phyloP scores from a whole-genome alignment of 257 asterid genomes.

The Nicotiana undulata region DNA sequence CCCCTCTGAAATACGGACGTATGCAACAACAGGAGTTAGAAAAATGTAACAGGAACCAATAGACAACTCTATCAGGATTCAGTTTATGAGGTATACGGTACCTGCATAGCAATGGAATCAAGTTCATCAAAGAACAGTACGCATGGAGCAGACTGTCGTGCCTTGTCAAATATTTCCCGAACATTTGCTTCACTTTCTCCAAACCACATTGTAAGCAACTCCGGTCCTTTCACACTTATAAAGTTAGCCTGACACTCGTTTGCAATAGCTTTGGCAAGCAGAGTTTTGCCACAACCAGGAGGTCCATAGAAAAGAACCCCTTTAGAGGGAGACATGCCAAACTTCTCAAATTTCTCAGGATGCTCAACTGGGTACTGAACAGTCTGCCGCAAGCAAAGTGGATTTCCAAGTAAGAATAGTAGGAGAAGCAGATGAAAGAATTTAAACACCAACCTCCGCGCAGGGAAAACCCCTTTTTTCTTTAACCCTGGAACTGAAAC shows the following conservation, averaged over 20 bases:
- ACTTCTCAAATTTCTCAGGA: constrained; percentile 90
- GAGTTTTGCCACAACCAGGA: constrained; percentile 87
- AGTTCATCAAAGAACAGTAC: constrained; percentile 85
- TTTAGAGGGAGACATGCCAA: constrained; percentile 95
- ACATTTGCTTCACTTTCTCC: constrained; percentile 98
- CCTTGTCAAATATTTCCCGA: constrained; percentile 86
- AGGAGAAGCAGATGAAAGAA: not conserved
- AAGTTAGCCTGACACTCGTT: constrained; percentile 93
- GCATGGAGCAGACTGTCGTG: constrained; percentile 87
- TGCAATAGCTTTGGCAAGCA: constrained; percentile 91
- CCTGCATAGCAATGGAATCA: constrained; percentile 97
- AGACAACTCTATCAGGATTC: not conserved
- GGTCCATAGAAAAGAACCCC: constrained; percentile 95
- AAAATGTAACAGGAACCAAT: not conserved
- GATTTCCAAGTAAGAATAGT: not conserved
- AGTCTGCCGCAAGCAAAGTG: constrained; percentile 36
- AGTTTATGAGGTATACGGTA: constrained; percentile 9
- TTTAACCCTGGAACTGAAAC: not conserved
- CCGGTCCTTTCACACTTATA: constrained; percentile 89
- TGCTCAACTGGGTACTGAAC: constrained; percentile 97
- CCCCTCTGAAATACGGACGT: constrained; percentile 48
- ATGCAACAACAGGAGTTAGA: not conserved
- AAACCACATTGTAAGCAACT: constrained; percentile 93
- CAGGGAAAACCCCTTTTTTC: not conserved
- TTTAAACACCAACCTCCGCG: not conserved